Percentiles rank a stretch among this genome's conserved stretches.
phyloP scores from a whole-genome alignment of 2,329 filamentous ascomycete genomes.

The Exophiala phaeomuriformis region DNA sequence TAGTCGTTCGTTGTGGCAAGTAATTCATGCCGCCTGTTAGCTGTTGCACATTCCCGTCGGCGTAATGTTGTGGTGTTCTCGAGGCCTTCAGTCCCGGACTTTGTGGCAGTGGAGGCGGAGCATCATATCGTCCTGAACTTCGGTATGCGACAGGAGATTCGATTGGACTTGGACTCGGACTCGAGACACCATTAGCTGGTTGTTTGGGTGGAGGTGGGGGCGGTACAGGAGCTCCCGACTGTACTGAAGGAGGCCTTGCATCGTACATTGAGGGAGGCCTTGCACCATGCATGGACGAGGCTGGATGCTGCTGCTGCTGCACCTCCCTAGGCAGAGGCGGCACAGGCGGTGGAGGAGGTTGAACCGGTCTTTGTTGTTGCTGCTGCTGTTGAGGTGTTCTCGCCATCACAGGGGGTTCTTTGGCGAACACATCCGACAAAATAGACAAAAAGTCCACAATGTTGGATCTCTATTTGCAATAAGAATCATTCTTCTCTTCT shows the following conservation, averaged over 20 bases:
- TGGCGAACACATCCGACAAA: constrained; percentile 79
- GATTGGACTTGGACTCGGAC: constrained; percentile 1
- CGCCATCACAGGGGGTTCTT: constrained; percentile 85
- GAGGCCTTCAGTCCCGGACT: constrained; percentile 1
- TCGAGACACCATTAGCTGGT: constrained; percentile 6
- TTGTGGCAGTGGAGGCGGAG: constrained; percentile 23
- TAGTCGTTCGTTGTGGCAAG: constrained; percentile 29
- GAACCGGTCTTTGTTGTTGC: constrained; percentile 37
- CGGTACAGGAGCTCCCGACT: constrained; percentile 17
- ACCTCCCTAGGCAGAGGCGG: constrained; percentile 27
- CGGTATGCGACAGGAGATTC: background rate
- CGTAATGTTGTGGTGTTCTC: constrained; percentile 17
- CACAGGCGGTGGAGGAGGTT: constrained; percentile 32
- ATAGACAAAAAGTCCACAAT: constrained; percentile 75
- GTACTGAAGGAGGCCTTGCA: constrained; percentile 33
- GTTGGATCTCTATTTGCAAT: constrained; percentile 59
- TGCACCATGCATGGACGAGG: constrained; percentile 56
- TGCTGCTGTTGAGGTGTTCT: constrained; percentile 48
- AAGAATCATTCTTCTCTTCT: background rate
- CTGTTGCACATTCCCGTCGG: constrained; percentile 28
- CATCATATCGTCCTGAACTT: constrained; percentile 24
- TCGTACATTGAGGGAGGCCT: constrained; percentile 43
- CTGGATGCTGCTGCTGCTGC: constrained; percentile 33
- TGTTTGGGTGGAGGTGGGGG: constrained; percentile 21
- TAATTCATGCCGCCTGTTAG: constrained; percentile 30